phyloP scores from a whole-genome alignment of 202 grass and related monocot species.

The Eragrostis tef region DNA sequence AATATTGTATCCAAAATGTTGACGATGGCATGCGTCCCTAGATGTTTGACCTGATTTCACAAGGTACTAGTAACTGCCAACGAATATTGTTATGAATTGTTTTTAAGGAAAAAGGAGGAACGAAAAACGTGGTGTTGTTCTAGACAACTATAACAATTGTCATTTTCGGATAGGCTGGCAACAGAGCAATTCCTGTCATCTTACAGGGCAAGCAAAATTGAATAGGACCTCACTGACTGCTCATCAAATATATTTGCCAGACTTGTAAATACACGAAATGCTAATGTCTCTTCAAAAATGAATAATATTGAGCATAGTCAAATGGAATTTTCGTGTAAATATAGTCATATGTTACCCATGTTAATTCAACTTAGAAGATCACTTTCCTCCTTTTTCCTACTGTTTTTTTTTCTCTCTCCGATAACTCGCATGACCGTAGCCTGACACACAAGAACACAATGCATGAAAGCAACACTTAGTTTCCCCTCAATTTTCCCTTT shows the following conservation, averaged over 20 bases:
- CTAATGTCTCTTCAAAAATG: background rate
- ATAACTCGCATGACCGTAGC: background rate
- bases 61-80: background rate
- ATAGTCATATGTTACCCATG: background rate
- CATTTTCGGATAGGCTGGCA: conserved; percentile 39
- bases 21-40: background rate
- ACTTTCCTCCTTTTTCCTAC: background rate
- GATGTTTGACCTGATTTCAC: background rate
- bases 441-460: conserved; percentile 30
- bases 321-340: background rate
- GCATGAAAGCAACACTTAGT: conserved; percentile 50
- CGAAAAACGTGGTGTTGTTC: background rate
- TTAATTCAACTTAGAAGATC: background rate
- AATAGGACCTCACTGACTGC: background rate
- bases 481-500: conserved; percentile 36
- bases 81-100: background rate
- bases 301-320: background rate
- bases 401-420: background rate
- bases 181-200: conserved; percentile 13
- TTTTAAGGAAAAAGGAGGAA: background rate
- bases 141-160: background rate
- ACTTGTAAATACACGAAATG: background rate
- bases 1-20: background rate
- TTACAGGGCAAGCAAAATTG: conserved; percentile 21
- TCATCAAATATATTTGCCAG: conserved; percentile 7